Evolutionary conservation across 495 filamentous ascomycete genomes (phyloP).

Genomic region (Apodospora peruviana): DNA sequence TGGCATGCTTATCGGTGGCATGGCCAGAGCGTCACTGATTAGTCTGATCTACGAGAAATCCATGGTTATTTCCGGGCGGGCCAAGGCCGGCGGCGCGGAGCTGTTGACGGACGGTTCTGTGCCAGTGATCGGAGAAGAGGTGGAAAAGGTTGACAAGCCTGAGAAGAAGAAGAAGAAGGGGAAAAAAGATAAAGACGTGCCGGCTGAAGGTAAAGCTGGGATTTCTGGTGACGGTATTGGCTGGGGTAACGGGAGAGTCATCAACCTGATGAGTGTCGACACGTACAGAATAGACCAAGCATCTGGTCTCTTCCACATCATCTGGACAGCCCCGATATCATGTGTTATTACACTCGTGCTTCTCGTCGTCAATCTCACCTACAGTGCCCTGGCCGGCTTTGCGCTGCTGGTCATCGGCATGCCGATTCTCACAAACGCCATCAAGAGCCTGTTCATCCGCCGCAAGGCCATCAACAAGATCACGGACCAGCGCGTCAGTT

Average conservation of each 20-base stretch:
- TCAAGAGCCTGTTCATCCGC: slow-evolving; percentile 63
- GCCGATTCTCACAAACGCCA: slow-evolving; percentile 66
- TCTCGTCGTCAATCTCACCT: slow-evolving; percentile 76
- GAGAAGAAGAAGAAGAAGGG: slow-evolving; percentile 26
- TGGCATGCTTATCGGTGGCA: slow-evolving; percentile 74
- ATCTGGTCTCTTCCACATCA: slow-evolving; percentile 79
- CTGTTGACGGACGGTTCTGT: too few species aligned
- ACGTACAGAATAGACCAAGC: slow-evolving; percentile 86
- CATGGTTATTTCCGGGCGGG: slow-evolving; percentile 73
- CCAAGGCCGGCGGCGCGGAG: slow-evolving; percentile 59
- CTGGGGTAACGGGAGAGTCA: slow-evolving; percentile 86
- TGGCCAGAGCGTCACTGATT: slow-evolving; percentile 68
- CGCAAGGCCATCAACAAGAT: slow-evolving; percentile 81
- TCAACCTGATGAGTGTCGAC: slow-evolving; percentile 90
- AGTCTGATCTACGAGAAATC: slow-evolving; percentile 74
- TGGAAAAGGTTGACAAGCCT: slow-evolving; percentile 16
- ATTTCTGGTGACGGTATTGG: slow-evolving; percentile 64
- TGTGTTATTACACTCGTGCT: slow-evolving; percentile 73
- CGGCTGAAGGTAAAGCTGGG: slow-evolving; percentile 28
- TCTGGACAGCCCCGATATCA: slow-evolving; percentile 78
- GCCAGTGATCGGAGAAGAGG: too few species aligned
- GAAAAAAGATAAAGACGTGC: slow-evolving; percentile 31
- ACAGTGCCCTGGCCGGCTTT: slow-evolving; percentile 85
- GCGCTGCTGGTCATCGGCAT: slow-evolving; percentile 71
- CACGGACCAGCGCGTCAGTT: slow-evolving; percentile 81